These are phyloP conservation scores for Hamigera avellanea DNA, from an alignment of 495 filamentous ascomycete genomes.

Conservation along the genomic window DNA sequence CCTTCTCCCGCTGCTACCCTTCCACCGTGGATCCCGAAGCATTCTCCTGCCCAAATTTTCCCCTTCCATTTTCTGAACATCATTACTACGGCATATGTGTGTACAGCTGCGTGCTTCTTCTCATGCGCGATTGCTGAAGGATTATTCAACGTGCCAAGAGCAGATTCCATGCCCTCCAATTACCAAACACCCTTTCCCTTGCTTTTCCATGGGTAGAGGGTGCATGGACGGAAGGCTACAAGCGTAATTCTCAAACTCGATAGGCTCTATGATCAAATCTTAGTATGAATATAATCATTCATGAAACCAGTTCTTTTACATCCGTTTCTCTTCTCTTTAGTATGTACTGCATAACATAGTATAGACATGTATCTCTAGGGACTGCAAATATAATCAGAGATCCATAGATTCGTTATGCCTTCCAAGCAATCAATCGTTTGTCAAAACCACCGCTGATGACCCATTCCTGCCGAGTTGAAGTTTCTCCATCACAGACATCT, in stretches of 20 bases:
- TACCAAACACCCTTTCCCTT: constrained; percentile 79
- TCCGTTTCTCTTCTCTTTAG: neutral
- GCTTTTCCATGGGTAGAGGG: constrained; percentile 48
- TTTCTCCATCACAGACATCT: constrained; percentile 15
- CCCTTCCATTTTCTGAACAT: constrained; percentile 1
- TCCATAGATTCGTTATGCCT: constrained; percentile 11
- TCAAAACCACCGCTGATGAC: constrained; percentile 62
- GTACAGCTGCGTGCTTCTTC: constrained; percentile 80
- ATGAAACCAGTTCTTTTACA: neutral
- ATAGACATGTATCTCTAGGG: too few relatives aligned
- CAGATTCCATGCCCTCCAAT: constrained; percentile 53
- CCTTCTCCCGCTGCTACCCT: too few relatives aligned
- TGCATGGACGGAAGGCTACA: constrained; percentile 90
- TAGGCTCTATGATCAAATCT: constrained; percentile 2
- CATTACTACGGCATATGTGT: constrained; percentile 99
- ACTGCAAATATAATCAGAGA: too few relatives aligned
- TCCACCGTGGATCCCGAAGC: too few relatives aligned
- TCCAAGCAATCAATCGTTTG: constrained; percentile 52
- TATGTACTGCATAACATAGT: too few relatives aligned
- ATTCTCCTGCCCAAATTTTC: too few relatives aligned
- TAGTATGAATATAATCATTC: neutral
- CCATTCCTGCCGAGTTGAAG: constrained; percentile 33
- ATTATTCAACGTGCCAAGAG: constrained; percentile 91
- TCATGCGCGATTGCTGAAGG: constrained; percentile 91
- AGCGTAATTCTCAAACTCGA: neutral